Base-by-base conservation (phyloP, 495 filamentous ascomycete species). In the Collariella sp. region DNA sequence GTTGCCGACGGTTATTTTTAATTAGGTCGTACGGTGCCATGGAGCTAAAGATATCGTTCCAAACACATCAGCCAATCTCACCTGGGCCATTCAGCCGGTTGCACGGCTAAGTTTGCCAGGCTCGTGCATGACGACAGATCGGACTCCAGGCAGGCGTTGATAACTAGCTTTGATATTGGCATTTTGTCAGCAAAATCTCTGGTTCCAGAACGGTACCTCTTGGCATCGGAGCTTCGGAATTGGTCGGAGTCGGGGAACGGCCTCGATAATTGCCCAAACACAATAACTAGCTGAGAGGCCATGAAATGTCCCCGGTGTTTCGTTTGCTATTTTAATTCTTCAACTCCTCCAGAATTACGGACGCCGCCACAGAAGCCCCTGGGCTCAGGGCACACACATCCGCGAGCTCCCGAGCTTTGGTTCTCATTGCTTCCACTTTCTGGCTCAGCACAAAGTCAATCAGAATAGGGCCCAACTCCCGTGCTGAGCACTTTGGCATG, bases 391-490 rank as follows among this genome's bases (percentile, higher is more conserved):
- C 46, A 26, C 36, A 50, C 46, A 55, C 4, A 7, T 24, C 46
- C 29, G 46, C 53, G 2, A 55, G 22, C 31, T 50, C 45, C 29
- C 18, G 23, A 0, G 18, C 46, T 31, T 7, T 55, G 4, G 19
- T 16, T 10, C 53, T 42, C 45, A 42, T 43, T 19, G 5, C 6
- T 7, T 22, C n/a, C 1, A 46, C 45, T 24, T 41, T 19, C 0
- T 20, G 45, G 0, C 53, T 46, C 4, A 55, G 24, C 26, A 55
- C 45, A 4, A 44, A 45, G 1, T 55, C 46, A 11, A 55, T 12
- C 19, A 55, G 46, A 26, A 36, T 42, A 2, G 46, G 53, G 0
- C 36, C 56, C 1, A 56, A 22, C 43, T 60, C 57, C 2, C 5
- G 2, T 11, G 18, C 10, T 10, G 7, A 38, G 44, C 45, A 53